Evolutionary conservation across 2,329 filamentous ascomycete species (phyloP), one percentile per base, ranked within the genome.

Genomic region (Pyricularia sp.): DNA sequence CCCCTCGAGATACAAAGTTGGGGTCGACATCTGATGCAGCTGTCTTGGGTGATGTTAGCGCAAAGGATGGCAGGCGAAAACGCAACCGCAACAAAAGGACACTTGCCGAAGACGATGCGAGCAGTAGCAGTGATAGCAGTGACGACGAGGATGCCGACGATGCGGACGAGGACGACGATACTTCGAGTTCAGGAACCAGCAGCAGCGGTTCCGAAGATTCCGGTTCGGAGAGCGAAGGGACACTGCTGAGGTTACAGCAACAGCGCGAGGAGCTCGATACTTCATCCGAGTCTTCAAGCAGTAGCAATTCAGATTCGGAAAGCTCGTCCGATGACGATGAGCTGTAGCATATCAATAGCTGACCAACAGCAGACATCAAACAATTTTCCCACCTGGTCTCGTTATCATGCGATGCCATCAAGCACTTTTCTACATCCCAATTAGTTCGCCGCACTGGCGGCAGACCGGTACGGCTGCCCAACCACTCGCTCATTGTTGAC

Each of bases 41-140:
- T 31, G 70, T 64, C 35, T 64, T 57, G 44, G 72, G 76, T 4
- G 72, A 69, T 30, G 81, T 83, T 49, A 78, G 75, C 9, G 72
- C 74, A 5, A 71, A 73, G 65, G 40, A 49, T 49, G 40, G 40
- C 40, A 85, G 82, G 74, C 77, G 81, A 63, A 78, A 77, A 69
- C 75, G 78, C 65, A 75, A 77, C 66, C 75, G 82, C 66, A 87
- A 87, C 72, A 74, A 78, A 64, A 78, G 83, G n/a, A 78, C 75
- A 6, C 76, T 76, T 12, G 77, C 76, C 64, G 71, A 77, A 22
- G 78, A 80, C 31, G 78, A 79, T 66, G 77, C 77, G 68, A 77
- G 74, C 66, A 73, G 69, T 57, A 71, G 70, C 73, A 76, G 73
- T 60, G 66, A 63, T 63, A 61, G 60, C 10, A 68, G 74, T 65